Conservation (phyloP, 179 eudicot genomes). For the Beta corolliflora region DNA sequence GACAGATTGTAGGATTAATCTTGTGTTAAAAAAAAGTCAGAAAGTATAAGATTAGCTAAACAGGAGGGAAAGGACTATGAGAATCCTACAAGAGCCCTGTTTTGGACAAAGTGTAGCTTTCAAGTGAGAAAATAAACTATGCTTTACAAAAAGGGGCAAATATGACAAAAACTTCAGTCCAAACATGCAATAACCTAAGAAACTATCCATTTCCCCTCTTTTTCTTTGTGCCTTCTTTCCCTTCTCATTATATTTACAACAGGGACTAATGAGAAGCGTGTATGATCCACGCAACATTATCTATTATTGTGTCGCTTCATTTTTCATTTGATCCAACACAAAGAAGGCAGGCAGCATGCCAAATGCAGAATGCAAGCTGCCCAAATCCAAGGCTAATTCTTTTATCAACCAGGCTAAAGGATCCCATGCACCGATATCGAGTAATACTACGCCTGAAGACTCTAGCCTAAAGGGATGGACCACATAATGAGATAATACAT, state of each 20-base stretch:
- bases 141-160: neutral
- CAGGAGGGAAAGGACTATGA: neutral
- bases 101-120: neutral
- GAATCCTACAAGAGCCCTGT: neutral
- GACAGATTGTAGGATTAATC: neutral
- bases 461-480: neutral
- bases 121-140: neutral
- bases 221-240: neutral
- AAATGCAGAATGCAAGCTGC: too few relatives aligned
- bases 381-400: neutral
- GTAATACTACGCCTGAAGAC: neutral
- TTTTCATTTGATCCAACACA: neutral
- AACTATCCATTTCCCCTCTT: neutral
- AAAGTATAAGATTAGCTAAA: neutral
- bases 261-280: neutral
- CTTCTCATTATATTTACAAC: neutral
- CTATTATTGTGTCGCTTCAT: neutral
- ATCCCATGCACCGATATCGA: neutral
- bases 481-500: neutral
- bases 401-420: neutral
- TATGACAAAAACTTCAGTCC: neutral
- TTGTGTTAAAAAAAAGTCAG: neutral
- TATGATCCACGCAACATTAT: neutral
- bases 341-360: too few relatives aligned
- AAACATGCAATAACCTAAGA: neutral